Percentiles rank a stretch among this genome's conserved stretches.
These are phyloP conservation scores for Stentor coeruleus DNA, from an alignment of 73 alveolate species.

Conservation along the genomic window DNA sequence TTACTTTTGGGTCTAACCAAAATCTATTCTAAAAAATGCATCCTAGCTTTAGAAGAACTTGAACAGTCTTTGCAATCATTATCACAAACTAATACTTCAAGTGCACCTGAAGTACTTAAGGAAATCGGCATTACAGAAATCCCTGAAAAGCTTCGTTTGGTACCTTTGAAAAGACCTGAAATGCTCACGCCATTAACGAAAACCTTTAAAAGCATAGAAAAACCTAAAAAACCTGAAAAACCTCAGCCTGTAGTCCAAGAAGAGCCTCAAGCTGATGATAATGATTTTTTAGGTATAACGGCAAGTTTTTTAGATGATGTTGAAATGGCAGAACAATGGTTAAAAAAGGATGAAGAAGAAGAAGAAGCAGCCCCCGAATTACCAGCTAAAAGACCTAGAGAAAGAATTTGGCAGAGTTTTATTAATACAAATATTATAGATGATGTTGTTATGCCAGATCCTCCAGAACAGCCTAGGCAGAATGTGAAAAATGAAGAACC, in stretches of 20 bases:
- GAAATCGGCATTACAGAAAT: not conserved
- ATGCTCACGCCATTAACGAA: not conserved
- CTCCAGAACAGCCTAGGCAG: not conserved
- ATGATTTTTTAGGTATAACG: not conserved
- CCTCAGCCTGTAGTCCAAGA: not conserved
- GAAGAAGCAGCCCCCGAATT: not conserved
- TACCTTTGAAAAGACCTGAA: constrained; percentile 7
- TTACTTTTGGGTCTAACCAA: not conserved
- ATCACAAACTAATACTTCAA: not conserved
- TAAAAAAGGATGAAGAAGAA: constrained; percentile 2
- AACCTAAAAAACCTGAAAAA: not conserved
- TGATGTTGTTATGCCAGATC: not conserved
- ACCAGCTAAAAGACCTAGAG: constrained; percentile 17
- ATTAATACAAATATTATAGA: not conserved
- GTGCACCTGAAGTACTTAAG: not conserved
- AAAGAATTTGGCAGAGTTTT: constrained; percentile 11
- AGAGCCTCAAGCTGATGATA: not conserved
- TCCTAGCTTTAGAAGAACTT: constrained; percentile 9
- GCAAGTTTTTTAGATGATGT: constrained; percentile 22
- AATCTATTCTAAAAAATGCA: constrained; percentile 1
- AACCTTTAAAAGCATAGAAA: not conserved
- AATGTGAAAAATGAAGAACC: not conserved
- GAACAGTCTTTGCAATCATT: not conserved
- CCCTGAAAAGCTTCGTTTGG: constrained; percentile 12
- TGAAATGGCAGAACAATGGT: not conserved